phyloP scores from a whole-genome alignment of 2,329 filamentous ascomycete genomes.

The Thelonectria discophora region DNA sequence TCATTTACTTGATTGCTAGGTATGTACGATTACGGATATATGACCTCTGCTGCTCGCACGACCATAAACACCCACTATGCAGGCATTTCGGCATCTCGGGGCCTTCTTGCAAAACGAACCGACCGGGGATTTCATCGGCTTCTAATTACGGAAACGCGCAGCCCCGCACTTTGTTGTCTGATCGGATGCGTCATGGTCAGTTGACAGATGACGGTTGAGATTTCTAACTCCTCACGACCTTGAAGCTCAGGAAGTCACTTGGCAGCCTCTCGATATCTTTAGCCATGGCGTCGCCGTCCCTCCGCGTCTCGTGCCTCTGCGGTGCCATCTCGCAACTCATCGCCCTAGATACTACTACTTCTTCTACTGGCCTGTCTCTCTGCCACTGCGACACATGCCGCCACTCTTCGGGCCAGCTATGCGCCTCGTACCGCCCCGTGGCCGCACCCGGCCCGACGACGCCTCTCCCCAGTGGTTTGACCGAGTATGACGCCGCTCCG shows the following conservation, averaged over 20 bases:
- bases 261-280: too few species aligned
- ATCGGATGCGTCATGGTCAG: not conserved
- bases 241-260: too few species aligned
- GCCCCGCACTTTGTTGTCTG: not conserved
- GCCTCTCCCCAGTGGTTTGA: slow-evolving; percentile 23
- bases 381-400: slow-evolving; percentile 48
- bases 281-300: slow-evolving; percentile 6
- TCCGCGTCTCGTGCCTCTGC: slow-evolving; percentile 26
- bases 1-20: not conserved
- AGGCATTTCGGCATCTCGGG: slow-evolving; percentile 10
- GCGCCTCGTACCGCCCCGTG: slow-evolving; percentile 50
- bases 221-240: too few species aligned
- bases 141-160: not conserved
- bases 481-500: not conserved
- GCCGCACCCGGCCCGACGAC: slow-evolving; percentile 5
- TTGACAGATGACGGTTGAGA: too few species aligned
- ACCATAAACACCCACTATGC: too few species aligned
- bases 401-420: slow-evolving; percentile 49
- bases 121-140: not conserved
- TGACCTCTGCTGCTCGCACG: too few species aligned
- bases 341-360: not conserved
- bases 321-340: slow-evolving; percentile 20
- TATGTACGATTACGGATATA: not conserved
- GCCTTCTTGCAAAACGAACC: slow-evolving; percentile 17
- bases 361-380: slow-evolving; percentile 31